Evolutionary conservation across 495 filamentous ascomycete genomes (phyloP), one percentile per base, ranked within the genome.

Genomic region (Xylaria flabelliformis): DNA sequence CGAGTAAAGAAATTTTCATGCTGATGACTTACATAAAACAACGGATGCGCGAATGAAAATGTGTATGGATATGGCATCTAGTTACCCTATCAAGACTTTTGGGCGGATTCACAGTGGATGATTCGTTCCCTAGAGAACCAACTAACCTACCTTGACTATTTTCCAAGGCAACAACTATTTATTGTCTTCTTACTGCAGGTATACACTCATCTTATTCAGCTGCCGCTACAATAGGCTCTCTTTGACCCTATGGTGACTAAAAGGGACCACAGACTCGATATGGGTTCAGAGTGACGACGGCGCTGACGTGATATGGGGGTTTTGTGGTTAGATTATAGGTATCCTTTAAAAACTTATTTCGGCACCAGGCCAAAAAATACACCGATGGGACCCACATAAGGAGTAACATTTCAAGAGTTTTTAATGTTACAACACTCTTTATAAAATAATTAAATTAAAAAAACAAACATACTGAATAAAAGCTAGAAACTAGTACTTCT

Each of bases 291-390:
- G 32, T 64, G 39, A 64, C 39, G 36, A 44, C 39, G 39, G 44
- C 61, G 61, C 61, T 64, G 61, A 64, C 61, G 61, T 64, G 61
- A 67, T 67, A 50, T 51, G 29, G 26, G 44, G 44, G 32, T 66
- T 34, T 32, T 51, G 21, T 42, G 59, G 59, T 44, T 44, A 44
- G 39, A 44, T 4, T 64, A 44, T 64, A 44, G n/a, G n/a, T 4
- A 34, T 34, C 32, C 32, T 4, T 34, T 34, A 2, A 4, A 34
- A 34, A 2, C 2, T 4, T 34, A 34, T 34, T 34, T 34, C 32
- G 32, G 32, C 32, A 34, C 32, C 32, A 34, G 4, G 32, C 32
- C 32, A 4, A 34, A 34, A 34, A 34, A 34, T 34, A 34, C 32
- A 34, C 32, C 32, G 32, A 34, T 34, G 4, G 32, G 32, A 34